Conservation (phyloP, 2,329 filamentous ascomycete species). For the Fusarium virguliforme region DNA sequence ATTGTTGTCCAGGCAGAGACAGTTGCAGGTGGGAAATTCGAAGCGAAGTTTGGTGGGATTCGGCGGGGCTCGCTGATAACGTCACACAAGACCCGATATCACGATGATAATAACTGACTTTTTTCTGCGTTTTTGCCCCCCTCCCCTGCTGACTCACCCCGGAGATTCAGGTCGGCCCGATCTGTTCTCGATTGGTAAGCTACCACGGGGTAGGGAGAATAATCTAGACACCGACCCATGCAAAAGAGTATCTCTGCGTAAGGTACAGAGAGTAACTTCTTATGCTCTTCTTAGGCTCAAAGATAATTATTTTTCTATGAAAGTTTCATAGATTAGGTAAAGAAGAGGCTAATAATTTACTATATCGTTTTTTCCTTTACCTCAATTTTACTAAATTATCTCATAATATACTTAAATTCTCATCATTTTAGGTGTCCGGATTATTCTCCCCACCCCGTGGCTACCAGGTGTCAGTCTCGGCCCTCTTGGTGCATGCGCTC, state of each 20-base stretch:
- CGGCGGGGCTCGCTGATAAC: slow-evolving; percentile 52
- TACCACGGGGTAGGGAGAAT: neutral
- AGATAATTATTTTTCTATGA: no score
- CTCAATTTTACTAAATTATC: no score
- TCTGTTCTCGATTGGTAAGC: slow-evolving; percentile 8
- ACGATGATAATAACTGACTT: slow-evolving; percentile 46
- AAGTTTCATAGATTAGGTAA: no score
- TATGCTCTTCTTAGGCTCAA: no score
- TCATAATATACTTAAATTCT: no score
- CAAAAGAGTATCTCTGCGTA: no score
- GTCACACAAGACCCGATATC: slow-evolving; percentile 49
- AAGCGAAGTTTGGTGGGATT: slow-evolving; percentile 46
- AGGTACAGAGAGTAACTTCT: no score
- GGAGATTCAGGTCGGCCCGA: neutral
- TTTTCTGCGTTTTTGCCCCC: slow-evolving; percentile 39
- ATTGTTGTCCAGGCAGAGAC: slow-evolving; percentile 14
- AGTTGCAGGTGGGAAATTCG: slow-evolving; percentile 44
- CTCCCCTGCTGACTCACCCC: slow-evolving; percentile 30
- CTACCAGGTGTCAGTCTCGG: slow-evolving; percentile 23
- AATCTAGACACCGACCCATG: no score
- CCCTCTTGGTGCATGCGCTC: neutral
- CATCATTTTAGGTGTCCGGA: no score
- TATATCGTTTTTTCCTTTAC: no score
- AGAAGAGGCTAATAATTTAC: no score
- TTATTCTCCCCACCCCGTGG: neutral